A percentile compares a stretch with the other conserved stretches of the same genome.
Conservation (phyloP, 495 filamentous ascomycete species). For the Daldinia decipiens region DNA sequence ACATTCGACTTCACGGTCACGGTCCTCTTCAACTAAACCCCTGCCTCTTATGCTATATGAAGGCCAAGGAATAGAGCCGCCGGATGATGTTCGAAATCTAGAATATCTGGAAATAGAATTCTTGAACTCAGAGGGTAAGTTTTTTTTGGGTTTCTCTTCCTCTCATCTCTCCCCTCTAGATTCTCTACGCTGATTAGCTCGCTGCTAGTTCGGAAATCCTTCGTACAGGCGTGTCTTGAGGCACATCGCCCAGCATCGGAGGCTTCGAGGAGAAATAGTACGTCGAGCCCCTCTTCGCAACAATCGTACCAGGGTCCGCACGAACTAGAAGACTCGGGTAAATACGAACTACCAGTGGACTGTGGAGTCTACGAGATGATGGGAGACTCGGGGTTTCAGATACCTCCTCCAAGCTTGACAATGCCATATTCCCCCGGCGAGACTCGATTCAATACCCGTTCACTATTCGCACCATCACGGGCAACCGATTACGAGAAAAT, state of each 20-base stretch:
- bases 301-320: neutral
- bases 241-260: constrained; percentile 22
- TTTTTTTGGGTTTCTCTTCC: neutral
- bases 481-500: neutral
- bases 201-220: constrained; percentile 34
- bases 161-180: too few relatives aligned
- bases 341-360: neutral
- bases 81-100: constrained; percentile 23
- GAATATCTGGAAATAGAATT: constrained; percentile 43
- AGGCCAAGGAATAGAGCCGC: constrained; percentile 23
- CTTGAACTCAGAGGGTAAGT: constrained; percentile 22
- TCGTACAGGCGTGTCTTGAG: constrained; percentile 41
- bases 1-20: constrained; percentile 7
- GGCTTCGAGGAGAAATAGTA: constrained; percentile 17
- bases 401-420: constrained; percentile 26
- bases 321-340: constrained; percentile 13
- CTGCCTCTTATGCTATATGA: constrained; percentile 16
- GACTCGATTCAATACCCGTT: constrained; percentile 15
- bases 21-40: constrained; percentile 7
- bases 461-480: constrained; percentile 6
- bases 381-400: constrained; percentile 12
- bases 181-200: neutral
- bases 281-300: constrained; percentile 12
- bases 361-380: constrained; percentile 7
- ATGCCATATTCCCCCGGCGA: constrained; percentile 9